Percentiles rank a stretch among this genome's conserved stretches.
Evolutionary conservation across 2,329 filamentous ascomycete species (phyloP).

Genomic region (Daldinia sp.): DNA sequence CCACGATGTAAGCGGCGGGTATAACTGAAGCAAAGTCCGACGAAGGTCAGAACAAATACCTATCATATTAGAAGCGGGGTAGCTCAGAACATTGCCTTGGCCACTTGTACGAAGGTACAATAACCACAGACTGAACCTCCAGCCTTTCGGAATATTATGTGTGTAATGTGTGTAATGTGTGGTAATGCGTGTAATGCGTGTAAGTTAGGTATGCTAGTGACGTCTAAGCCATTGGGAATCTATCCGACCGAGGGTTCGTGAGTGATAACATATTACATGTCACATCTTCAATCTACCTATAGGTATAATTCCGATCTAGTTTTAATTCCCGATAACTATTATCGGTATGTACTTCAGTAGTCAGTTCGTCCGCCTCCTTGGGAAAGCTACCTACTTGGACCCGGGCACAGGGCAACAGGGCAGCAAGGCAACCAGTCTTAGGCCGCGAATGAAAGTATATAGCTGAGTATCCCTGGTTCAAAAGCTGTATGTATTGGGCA

Average conservation of each 20-base stretch:
- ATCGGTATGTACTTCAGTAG: too few relatives aligned
- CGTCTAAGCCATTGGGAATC: neutral
- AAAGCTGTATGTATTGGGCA: neutral
- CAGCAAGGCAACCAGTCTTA: neutral
- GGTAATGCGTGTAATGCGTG: neutral
- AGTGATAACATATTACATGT: conserved; percentile 18
- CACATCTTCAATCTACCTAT: neutral
- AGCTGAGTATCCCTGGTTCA: neutral
- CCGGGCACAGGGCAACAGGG: conserved; percentile 3
- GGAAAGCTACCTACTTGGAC: neutral
- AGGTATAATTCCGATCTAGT: neutral
- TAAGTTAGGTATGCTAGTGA: neutral
- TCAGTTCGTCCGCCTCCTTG: conserved; percentile 16
- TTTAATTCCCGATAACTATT: neutral
- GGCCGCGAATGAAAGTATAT: neutral
- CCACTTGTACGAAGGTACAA: neutral
- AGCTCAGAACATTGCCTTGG: conserved; percentile 4
- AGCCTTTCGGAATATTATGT: neutral
- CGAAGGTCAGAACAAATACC: neutral
- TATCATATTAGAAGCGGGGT: conserved; percentile 10
- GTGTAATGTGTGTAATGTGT: neutral
- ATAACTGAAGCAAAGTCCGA: neutral
- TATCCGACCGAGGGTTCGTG: conserved; percentile 1
- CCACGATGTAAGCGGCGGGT: neutral
- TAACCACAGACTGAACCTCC: neutral